A percentile compares a stretch with the other conserved stretches of the same genome.
phyloP scores from a whole-genome alignment of 805 yeast genomes.

The Nakazawaea wyomingensis region DNA sequence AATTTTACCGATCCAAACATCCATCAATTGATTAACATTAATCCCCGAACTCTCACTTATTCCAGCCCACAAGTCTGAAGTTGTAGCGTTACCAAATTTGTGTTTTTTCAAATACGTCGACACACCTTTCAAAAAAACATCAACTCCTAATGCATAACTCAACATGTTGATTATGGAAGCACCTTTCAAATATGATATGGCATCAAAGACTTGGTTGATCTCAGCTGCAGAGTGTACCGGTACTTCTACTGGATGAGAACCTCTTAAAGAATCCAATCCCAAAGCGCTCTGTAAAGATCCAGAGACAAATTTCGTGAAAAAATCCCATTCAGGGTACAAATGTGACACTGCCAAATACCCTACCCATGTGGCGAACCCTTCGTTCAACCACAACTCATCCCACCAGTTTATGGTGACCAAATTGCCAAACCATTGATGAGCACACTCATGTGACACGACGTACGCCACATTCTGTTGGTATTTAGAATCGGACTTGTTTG shows the following conservation, averaged over 20 bases:
- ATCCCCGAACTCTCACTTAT: slow-evolving; percentile 57
- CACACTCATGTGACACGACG: slow-evolving; percentile 81
- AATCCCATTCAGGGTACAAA: slow-evolving; percentile 78
- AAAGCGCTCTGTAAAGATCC: slow-evolving; percentile 47
- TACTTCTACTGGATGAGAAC: slow-evolving; percentile 79
- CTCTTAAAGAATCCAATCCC: slow-evolving; percentile 49
- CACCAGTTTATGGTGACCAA: slow-evolving; percentile 91
- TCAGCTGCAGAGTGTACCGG: slow-evolving; percentile 75
- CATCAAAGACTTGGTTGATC: slow-evolving; percentile 77
- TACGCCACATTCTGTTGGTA: slow-evolving; percentile 71
- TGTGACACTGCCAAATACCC: slow-evolving; percentile 65
- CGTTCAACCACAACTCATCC: slow-evolving; percentile 88
- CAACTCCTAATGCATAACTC: slow-evolving; percentile 64
- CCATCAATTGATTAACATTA: slow-evolving; percentile 56
- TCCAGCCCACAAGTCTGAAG: slow-evolving; percentile 69
- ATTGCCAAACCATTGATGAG: slow-evolving; percentile 92
- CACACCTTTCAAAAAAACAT: slow-evolving; percentile 67
- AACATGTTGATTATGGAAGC: slow-evolving; percentile 76
- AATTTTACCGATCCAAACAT: slow-evolving; percentile 60
- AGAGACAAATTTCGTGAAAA: slow-evolving; percentile 52
- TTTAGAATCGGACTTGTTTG: slow-evolving; percentile 38
- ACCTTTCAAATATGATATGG: slow-evolving; percentile 77
- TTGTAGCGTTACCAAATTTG: slow-evolving; percentile 65
- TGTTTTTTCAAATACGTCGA: slow-evolving; percentile 59
- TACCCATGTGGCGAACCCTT: slow-evolving; percentile 88